phyloP scores from a whole-genome alignment of 345 rosid species.

The Populus alba region DNA sequence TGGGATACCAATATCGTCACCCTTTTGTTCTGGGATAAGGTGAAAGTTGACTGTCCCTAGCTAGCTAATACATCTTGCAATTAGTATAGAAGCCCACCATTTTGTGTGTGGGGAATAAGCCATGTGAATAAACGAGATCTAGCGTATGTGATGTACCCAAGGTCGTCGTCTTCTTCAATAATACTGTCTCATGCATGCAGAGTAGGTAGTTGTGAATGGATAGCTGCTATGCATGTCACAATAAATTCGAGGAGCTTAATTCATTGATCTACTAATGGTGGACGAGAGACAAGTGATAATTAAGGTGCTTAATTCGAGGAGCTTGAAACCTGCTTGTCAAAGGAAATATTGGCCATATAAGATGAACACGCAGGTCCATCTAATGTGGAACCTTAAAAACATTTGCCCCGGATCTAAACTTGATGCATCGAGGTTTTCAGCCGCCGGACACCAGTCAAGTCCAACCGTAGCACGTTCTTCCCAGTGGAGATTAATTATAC shows the following conservation, averaged over 20 bases:
- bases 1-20: not conserved
- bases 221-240: not conserved
- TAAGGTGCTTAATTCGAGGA: not conserved
- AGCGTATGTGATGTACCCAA: not conserved
- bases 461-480: no score
- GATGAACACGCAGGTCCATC: not conserved
- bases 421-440: no score
- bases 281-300: not conserved
- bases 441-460: no score
- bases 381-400: not conserved
- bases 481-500: no score
- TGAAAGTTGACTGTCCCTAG: not conserved
- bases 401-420: no score
- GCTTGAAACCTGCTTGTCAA: not conserved
- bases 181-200: not conserved
- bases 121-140: not conserved
- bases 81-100: not conserved
- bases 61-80: not conserved
- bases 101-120: not conserved
- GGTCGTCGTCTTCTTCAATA: conserved; percentile 20
- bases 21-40: not conserved
- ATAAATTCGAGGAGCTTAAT: no score
- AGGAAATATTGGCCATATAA: not conserved
- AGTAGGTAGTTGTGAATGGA: not conserved
- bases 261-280: not conserved